Conservation (phyloP, 2,329 filamentous ascomycete species). For the Reticulascus tulasneorum region DNA sequence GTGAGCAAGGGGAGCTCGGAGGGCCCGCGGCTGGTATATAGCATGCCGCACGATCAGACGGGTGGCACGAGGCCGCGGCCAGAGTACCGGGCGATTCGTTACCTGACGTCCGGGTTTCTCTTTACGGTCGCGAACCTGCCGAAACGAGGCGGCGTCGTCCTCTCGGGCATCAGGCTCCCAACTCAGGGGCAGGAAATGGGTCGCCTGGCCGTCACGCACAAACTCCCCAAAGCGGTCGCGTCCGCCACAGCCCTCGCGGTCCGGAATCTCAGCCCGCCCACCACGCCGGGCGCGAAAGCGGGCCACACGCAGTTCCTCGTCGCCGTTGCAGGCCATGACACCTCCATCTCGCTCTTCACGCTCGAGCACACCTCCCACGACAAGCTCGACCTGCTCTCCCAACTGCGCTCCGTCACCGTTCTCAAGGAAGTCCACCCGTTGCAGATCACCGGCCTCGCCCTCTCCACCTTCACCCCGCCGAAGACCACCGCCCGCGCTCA, state of each 20-base stretch:
- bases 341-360: conserved; percentile 73
- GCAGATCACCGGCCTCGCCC: conserved; percentile 56
- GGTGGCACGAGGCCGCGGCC: conserved; percentile 41
- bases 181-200: conserved; percentile 29
- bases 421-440: conserved; percentile 52
- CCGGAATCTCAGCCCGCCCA: conserved; percentile 58
- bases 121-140: conserved; percentile 57
- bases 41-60: conserved; percentile 47
- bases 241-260: conserved; percentile 77
- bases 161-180: conserved; percentile 54
- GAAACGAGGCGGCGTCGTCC: conserved; percentile 51
- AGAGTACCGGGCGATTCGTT: conserved; percentile 55
- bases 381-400: conserved; percentile 44
- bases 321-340: conserved; percentile 76
- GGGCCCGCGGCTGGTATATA: conserved; percentile 52
- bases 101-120: conserved; percentile 53
- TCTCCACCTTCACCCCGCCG: conserved; percentile 55
- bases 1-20: conserved; percentile 35
- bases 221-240: conserved; percentile 64
- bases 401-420: conserved; percentile 49
- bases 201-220: conserved; percentile 47
- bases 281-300: conserved; percentile 43
- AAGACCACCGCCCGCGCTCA: conserved; percentile 40
- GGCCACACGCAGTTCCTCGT: conserved; percentile 73
- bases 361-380: conserved; percentile 60